These are phyloP conservation scores for Plasmodium billcollinsi DNA, from an alignment of 169 alveolate species.

Conservation along the genomic window DNA sequence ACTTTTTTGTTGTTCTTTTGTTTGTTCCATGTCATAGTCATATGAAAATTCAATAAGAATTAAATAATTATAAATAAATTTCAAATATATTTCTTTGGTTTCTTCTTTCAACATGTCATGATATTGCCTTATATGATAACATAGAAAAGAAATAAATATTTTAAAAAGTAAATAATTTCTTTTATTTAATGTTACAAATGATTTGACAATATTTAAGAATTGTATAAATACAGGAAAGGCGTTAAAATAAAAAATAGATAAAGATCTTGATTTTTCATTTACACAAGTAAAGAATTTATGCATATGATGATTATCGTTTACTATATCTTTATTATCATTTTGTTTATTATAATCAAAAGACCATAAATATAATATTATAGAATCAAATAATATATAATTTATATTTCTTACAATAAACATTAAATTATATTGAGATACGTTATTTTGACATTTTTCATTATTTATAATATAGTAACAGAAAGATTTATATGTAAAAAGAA, in stretches of 20 bases:
- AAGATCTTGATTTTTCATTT: conserved; percentile 66
- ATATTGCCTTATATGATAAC: conserved; percentile 39
- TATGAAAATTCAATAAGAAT: conserved; percentile 11
- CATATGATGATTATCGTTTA: not conserved
- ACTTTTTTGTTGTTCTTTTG: not conserved
- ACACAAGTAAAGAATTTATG: conserved; percentile 73
- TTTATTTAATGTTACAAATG: conserved; percentile 1
- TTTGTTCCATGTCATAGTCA: not conserved
- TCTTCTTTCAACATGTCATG: conserved; percentile 28
- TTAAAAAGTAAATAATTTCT: conserved; percentile 23
- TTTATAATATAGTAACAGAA: conserved; percentile 50
- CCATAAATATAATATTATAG: conserved; percentile 63
- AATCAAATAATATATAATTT: conserved; percentile 43
- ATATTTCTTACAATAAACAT: conserved; percentile 28
- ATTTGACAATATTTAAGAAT: conserved; percentile 43
- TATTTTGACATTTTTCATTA: conserved; percentile 30
- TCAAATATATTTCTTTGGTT: conserved; percentile 58
- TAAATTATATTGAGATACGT: conserved; percentile 18
- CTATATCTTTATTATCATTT: not conserved
- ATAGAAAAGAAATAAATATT: conserved; percentile 42
- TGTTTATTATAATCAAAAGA: conserved; percentile 3
- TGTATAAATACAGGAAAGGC: conserved; percentile 32
- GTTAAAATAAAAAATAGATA: conserved; percentile 47
- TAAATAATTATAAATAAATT: conserved; percentile 41
- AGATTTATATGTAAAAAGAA: conserved; percentile 43